These are phyloP conservation scores for Aspergillus oerlinghausenensis DNA, from an alignment of 2,329 filamentous ascomycete species.

Conservation along the genomic window DNA sequence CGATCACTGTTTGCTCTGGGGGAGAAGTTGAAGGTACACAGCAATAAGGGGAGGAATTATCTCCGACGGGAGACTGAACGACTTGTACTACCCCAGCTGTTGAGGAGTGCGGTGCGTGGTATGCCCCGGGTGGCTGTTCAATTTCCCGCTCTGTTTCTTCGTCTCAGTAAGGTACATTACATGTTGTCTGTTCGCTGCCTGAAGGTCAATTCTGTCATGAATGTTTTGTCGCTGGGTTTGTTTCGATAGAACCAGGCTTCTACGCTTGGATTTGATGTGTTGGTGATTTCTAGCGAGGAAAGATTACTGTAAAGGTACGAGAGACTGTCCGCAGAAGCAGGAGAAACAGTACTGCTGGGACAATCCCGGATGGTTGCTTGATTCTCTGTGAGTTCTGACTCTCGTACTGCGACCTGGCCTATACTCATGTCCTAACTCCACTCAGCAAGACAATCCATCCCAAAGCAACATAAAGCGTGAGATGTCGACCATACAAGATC, in stretches of 20 bases:
- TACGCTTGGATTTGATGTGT: neutral
- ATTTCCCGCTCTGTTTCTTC: neutral
- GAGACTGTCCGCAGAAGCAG: neutral
- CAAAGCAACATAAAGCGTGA: neutral
- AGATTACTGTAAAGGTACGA: too few species aligned
- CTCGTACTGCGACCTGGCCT: neutral
- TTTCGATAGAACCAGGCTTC: neutral
- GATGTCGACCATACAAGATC: constrained; percentile 13
- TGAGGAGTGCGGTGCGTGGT: neutral
- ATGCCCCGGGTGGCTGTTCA: neutral
- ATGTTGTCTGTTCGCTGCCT: neutral
- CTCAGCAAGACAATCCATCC: neutral
- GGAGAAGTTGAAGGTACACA: neutral
- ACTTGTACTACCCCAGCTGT: neutral
- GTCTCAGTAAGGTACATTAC: neutral
- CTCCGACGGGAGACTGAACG: neutral
- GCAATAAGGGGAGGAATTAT: neutral
- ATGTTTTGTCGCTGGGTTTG: neutral
- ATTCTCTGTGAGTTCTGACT: neutral
- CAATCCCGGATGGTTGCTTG: neutral
- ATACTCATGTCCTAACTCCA: too few species aligned
- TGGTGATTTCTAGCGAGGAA: neutral
- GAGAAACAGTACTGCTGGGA: too few species aligned
- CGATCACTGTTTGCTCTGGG: neutral
- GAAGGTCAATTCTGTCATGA: neutral